Evolutionary conservation across 1,139 yeast genomes (phyloP).

Genomic region (Sugiyamaella neomexicana): DNA sequence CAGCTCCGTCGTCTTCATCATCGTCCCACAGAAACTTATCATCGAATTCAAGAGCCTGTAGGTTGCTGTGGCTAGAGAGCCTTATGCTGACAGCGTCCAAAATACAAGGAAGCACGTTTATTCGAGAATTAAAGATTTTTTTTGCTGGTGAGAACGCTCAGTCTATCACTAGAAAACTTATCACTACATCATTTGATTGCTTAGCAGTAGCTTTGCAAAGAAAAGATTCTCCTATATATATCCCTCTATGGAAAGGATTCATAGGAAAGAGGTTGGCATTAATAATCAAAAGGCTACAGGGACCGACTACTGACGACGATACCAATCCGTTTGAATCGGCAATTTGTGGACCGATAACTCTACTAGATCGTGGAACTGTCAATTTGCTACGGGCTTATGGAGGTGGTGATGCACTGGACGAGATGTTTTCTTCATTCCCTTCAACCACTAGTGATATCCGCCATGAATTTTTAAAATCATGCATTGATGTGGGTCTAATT

Average conservation of each 20-base stretch:
- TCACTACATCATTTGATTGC: slow-evolving; percentile 42
- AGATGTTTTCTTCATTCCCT: slow-evolving; percentile 49
- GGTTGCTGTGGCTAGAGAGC: slow-evolving; percentile 41
- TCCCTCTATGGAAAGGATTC: slow-evolving; percentile 37
- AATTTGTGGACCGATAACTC: slow-evolving; percentile 32
- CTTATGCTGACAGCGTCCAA: slow-evolving; percentile 32
- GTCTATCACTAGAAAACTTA: slow-evolving; percentile 36
- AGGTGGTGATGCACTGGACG: slow-evolving; percentile 44
- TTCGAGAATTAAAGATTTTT: slow-evolving; percentile 34
- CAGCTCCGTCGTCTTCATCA: not conserved
- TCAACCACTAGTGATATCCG: slow-evolving; percentile 52
- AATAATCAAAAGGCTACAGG: slow-evolving; percentile 26
- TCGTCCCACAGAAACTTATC: not conserved
- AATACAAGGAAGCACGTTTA: slow-evolving; percentile 31
- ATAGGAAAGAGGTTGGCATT: slow-evolving; percentile 36
- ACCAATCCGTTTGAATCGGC: slow-evolving; percentile 25
- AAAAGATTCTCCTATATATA: slow-evolving; percentile 31
- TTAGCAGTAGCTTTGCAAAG: slow-evolving; percentile 36
- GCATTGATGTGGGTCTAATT: slow-evolving; percentile 48
- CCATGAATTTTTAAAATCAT: slow-evolving; percentile 56
- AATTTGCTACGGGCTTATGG: slow-evolving; percentile 33
- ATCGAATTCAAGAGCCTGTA: slow-evolving; percentile 17
- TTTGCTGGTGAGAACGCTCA: slow-evolving; percentile 34
- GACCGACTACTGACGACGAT: slow-evolving; percentile 10
- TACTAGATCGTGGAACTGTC: slow-evolving; percentile 32